These are phyloP conservation scores for Vigna trinervia DNA, from an alignment of 306 rosid species.

Conservation along the genomic window DNA sequence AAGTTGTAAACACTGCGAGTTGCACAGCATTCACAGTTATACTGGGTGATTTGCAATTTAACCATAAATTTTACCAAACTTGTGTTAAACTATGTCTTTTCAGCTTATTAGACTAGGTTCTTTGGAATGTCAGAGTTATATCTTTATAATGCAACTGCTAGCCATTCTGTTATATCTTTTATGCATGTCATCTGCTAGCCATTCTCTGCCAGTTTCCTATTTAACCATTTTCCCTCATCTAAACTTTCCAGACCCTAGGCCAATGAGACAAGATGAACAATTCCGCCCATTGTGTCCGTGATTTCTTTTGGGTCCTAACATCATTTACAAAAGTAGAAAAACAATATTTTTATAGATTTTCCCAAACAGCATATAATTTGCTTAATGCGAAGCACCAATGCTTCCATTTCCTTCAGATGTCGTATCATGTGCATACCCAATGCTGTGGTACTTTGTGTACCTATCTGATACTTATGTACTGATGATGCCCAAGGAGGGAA, in stretches of 20 bases:
- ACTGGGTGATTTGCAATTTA: neutral
- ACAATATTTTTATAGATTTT: neutral
- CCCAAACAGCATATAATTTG: neutral
- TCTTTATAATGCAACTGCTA: too few species aligned
- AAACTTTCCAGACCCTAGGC: neutral
- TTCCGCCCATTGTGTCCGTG: neutral
- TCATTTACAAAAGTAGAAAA: neutral
- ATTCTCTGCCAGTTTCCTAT: neutral
- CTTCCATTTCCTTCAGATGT: slow-evolving; percentile 4
- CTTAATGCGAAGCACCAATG: neutral
- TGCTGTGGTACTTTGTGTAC: neutral
- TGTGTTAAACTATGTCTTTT: slow-evolving; percentile 7
- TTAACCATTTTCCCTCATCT: neutral
- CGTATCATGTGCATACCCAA: neutral
- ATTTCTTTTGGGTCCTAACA: neutral
- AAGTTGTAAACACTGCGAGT: neutral
- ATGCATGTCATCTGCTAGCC: neutral
- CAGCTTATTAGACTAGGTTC: slow-evolving; percentile 3
- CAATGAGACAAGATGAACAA: neutral
- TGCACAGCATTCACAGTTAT: neutral
- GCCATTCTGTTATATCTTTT: neutral
- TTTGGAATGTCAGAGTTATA: too few species aligned
- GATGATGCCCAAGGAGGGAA: neutral
- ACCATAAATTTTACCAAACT: neutral
- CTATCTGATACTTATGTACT: neutral